A percentile compares a stretch with the other conserved stretches of the same genome.
phyloP scores from a whole-genome alignment of 83 land plant genomes.

The Picea engelmannii region DNA sequence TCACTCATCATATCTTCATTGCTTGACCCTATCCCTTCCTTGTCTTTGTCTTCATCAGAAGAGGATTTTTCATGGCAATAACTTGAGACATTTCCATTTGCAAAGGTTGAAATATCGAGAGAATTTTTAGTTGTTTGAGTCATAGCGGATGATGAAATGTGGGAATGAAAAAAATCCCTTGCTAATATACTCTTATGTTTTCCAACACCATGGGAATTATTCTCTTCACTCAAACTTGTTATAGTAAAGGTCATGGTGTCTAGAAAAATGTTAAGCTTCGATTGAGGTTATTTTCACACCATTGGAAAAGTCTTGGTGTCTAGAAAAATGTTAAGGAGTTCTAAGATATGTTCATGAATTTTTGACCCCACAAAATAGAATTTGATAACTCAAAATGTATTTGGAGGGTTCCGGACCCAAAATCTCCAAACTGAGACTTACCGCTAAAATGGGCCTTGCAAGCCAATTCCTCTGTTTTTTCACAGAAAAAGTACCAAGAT shows the following conservation, averaged over 20 bases:
- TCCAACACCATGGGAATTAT: constrained; percentile 27
- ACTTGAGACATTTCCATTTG: constrained; percentile 7
- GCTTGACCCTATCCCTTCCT: constrained; percentile 18
- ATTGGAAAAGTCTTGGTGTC: too few species aligned
- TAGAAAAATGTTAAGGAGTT: too few species aligned
- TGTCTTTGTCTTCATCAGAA: neutral
- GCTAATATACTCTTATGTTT: constrained; percentile 26
- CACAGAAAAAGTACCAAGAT: too few species aligned
- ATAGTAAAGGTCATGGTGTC: constrained; percentile 22
- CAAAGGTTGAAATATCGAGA: constrained; percentile 38
- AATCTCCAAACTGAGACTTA: too few species aligned
- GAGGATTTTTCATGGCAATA: neutral
- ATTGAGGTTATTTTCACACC: too few species aligned
- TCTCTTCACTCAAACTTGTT: constrained; percentile 50
- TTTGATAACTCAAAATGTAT: too few species aligned
- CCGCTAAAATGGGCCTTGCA: too few species aligned
- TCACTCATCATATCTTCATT: neutral
- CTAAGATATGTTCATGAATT: too few species aligned
- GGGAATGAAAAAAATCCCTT: constrained; percentile 20
- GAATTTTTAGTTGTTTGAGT: constrained; percentile 13
- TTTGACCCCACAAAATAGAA: too few species aligned
- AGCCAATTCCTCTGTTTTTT: too few species aligned
- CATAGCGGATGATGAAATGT: constrained; percentile 13
- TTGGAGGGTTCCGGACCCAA: too few species aligned
- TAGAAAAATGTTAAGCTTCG: too few species aligned